Conservation (phyloP, 306 rosid genomes). For the Sesbania bispinosa region DNA sequence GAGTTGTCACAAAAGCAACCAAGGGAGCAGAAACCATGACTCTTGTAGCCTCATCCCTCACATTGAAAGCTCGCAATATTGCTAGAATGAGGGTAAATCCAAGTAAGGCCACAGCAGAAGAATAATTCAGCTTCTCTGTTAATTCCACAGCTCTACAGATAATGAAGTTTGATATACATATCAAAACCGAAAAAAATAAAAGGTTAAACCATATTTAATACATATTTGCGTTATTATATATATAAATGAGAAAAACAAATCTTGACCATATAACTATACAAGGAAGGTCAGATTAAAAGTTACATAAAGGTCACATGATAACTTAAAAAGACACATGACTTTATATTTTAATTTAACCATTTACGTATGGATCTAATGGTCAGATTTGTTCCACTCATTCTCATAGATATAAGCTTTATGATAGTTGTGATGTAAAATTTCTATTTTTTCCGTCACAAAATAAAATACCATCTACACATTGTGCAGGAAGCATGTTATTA, state of each 20-base stretch:
- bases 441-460: not conserved
- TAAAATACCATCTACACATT: not conserved
- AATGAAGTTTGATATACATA: conserved; percentile 16
- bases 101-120: conserved; percentile 85
- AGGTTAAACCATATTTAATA: conserved; percentile 4
- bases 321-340: too few relatives aligned
- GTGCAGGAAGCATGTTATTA: not conserved
- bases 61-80: conserved; percentile 63
- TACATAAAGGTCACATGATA: too few relatives aligned
- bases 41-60: conserved; percentile 84
- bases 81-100: conserved; percentile 78
- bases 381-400: too few relatives aligned
- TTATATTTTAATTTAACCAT: too few relatives aligned
- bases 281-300: too few relatives aligned
- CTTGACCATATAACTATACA: too few relatives aligned
- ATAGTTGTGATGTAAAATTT: not conserved
- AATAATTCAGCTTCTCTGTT: conserved; percentile 81
- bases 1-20: conserved; percentile 81
- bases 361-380: too few relatives aligned
- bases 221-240: not conserved
- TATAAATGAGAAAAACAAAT: too few relatives aligned
- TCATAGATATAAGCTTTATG: too few relatives aligned
- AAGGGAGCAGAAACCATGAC: conserved; percentile 95
- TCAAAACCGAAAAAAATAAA: not conserved
- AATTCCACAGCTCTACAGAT: conserved; percentile 80